Evolutionary conservation across 352 stramenopile genomes (phyloP).

Genomic region (Pythium sp.): DNA sequence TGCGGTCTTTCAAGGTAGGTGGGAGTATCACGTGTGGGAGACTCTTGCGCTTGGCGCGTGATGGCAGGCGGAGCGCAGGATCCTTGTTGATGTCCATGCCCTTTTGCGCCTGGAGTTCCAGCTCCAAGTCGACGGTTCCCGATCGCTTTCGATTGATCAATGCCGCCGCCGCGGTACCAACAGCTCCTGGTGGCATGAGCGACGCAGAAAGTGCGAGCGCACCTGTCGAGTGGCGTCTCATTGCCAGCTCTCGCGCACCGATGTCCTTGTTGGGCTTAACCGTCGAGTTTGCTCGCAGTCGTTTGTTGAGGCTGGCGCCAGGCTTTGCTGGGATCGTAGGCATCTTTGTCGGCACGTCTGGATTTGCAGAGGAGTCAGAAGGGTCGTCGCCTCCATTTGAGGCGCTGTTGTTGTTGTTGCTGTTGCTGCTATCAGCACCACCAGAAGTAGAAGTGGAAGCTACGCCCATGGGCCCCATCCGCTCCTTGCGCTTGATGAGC

Average conservation of each 20-base stretch:
- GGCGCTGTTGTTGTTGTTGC: background rate
- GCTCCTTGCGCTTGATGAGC: slow-evolving; percentile 72
- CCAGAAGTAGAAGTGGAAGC: background rate
- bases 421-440: background rate
- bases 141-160: slow-evolving; percentile 15
- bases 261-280: slow-evolving; percentile 12
- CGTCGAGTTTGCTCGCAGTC: slow-evolving; percentile 10
- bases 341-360: slow-evolving; percentile 5
- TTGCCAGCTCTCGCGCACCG: slow-evolving; percentile 10
- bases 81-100: slow-evolving; percentile 22
- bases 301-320: background rate
- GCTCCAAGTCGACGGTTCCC: slow-evolving; percentile 20
- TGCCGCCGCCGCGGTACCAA: slow-evolving; percentile 4
- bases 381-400: background rate
- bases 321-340: background rate
- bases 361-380: background rate
- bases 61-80: slow-evolving; percentile 20
- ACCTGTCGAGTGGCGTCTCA: slow-evolving; percentile 45
- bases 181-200: slow-evolving; percentile 25
- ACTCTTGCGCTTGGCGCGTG: slow-evolving; percentile 42
- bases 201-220: slow-evolving; percentile 36
- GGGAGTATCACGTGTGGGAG: slow-evolving; percentile 36
- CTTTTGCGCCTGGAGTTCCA: slow-evolving; percentile 15
- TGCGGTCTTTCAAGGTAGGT: slow-evolving; percentile 18
- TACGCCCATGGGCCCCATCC: slow-evolving; percentile 12